Evolutionary conservation across 768 basidiomycete species (phyloP).

Genomic region (Lactarius hengduanensis): DNA sequence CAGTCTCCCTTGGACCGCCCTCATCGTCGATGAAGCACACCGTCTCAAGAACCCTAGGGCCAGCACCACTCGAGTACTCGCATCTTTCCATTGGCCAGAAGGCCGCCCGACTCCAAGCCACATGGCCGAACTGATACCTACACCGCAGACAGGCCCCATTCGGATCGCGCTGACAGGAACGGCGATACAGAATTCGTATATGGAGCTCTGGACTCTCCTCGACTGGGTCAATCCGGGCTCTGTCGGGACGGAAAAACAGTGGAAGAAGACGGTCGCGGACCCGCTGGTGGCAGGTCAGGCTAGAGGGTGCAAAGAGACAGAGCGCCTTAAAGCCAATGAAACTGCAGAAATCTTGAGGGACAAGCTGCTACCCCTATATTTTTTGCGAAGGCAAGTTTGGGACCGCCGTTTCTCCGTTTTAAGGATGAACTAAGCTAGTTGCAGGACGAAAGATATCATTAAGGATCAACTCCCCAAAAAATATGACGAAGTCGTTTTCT

Average conservation of each 20-base stretch:
- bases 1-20: conserved; percentile 64
- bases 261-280: conserved; percentile 68
- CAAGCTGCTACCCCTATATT: conserved; percentile 76
- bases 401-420: background rate
- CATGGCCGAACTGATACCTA: conserved; percentile 28
- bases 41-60: conserved; percentile 77
- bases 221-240: conserved; percentile 88
- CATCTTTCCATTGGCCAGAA: conserved; percentile 57
- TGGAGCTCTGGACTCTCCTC: conserved; percentile 89
- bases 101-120: conserved; percentile 20
- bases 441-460: conserved; percentile 74
- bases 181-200: conserved; percentile 82
- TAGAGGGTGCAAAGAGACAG: conserved; percentile 57
- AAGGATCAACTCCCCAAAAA: conserved; percentile 82
- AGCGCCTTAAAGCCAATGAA: conserved; percentile 55
- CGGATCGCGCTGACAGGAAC: conserved; percentile 90
- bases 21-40: conserved; percentile 90
- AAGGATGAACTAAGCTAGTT: conserved; percentile 7
- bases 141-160: conserved; percentile 21
- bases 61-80: conserved; percentile 64
- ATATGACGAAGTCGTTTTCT: conserved; percentile 90
- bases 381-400: conserved; percentile 64
- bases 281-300: conserved; percentile 72
- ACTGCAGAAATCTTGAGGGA: conserved; percentile 63
- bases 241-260: conserved; percentile 71